Evolutionary conservation across 768 basidiomycete species (phyloP).

Genomic region (Paxillus involutus): DNA sequence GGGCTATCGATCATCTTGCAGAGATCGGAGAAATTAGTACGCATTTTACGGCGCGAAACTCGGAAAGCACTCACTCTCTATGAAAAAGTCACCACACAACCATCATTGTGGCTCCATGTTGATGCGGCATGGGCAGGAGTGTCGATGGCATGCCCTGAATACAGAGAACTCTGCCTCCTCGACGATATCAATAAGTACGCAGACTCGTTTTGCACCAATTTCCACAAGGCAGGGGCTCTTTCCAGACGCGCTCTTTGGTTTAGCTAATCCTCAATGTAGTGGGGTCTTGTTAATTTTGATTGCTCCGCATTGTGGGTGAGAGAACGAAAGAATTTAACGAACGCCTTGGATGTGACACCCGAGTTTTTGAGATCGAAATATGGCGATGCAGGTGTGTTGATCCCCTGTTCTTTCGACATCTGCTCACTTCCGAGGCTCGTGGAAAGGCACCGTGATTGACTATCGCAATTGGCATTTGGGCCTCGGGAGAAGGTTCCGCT

Average conservation of each 20-base stretch:
- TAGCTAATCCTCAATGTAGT: slow-evolving; percentile 40
- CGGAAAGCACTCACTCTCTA: background rate
- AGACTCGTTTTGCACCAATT: slow-evolving; percentile 84
- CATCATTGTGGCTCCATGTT: slow-evolving; percentile 80
- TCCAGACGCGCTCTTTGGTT: background rate
- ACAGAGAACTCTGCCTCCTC: slow-evolving; percentile 58
- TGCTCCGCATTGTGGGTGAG: slow-evolving; percentile 80
- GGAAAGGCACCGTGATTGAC: slow-evolving; percentile 75
- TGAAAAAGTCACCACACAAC: slow-evolving; percentile 52
- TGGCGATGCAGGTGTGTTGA: slow-evolving; percentile 61
- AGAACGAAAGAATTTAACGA: slow-evolving; percentile 67
- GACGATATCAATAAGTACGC: slow-evolving; percentile 73
- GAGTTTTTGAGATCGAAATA: slow-evolving; percentile 79
- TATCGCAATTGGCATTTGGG: slow-evolving; percentile 85
- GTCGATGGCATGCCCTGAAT: slow-evolving; percentile 78
- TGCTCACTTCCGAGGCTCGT: background rate
- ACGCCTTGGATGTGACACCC: slow-evolving; percentile 85
- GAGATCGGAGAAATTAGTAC: slow-evolving; percentile 74
- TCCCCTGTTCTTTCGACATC: background rate
- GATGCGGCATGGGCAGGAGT: slow-evolving; percentile 94
- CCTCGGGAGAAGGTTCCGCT: slow-evolving; percentile 87
- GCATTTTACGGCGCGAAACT: slow-evolving; percentile 17
- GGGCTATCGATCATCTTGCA: slow-evolving; percentile 75
- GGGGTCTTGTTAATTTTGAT: slow-evolving; percentile 91
- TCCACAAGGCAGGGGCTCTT: slow-evolving; percentile 68